These are phyloP conservation scores for Globisporangium carolinianum DNA, from an alignment of 352 stramenopile species.

Conservation along the genomic window DNA sequence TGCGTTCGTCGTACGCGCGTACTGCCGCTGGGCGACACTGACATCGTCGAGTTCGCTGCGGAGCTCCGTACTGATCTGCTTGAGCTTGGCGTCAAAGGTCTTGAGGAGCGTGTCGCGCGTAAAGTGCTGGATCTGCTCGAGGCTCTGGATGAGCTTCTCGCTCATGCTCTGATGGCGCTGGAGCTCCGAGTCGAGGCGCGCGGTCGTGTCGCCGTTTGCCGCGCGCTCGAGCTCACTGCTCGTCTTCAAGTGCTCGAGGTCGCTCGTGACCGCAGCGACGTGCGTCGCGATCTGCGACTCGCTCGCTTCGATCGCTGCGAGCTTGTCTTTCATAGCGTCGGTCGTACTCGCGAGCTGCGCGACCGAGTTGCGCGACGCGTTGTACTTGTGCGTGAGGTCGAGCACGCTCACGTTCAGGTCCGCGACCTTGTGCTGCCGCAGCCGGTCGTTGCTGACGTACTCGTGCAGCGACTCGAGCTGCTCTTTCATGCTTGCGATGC, in stretches of 20 bases:
- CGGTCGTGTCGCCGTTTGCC: conserved; percentile 15
- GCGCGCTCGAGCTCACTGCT: conserved; percentile 12
- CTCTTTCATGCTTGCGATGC: conserved; percentile 44
- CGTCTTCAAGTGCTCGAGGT: conserved; percentile 13
- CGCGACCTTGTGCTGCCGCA: conserved; percentile 39
- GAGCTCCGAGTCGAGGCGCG: conserved; percentile 15
- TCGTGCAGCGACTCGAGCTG: conserved; percentile 37
- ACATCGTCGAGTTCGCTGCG: conserved; percentile 19
- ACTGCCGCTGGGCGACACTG: conserved; percentile 12
- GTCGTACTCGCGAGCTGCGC: conserved; percentile 31
- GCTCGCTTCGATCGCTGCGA: conserved; percentile 13
- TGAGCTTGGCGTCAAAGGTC: conserved; percentile 28
- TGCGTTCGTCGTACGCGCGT: conserved; percentile 19
- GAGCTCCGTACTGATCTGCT: conserved; percentile 18
- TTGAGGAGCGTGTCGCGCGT: conserved; percentile 29
- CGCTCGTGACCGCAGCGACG: conserved; percentile 15
- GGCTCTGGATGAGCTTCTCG: conserved; percentile 20
- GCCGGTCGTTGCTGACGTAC: conserved; percentile 36
- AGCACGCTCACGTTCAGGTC: conserved; percentile 40
- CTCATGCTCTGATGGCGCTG: conserved; percentile 21
- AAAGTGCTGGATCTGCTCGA: conserved; percentile 41
- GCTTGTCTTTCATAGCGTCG: conserved; percentile 19
- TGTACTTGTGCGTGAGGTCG: conserved; percentile 47
- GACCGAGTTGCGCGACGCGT: conserved; percentile 29
- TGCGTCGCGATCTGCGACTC: conserved; percentile 17